Percentiles rank a stretch among this genome's conserved stretches.
Conservation (phyloP, 495 filamentous ascomycete species). For the Aspergillus mulundensis region DNA sequence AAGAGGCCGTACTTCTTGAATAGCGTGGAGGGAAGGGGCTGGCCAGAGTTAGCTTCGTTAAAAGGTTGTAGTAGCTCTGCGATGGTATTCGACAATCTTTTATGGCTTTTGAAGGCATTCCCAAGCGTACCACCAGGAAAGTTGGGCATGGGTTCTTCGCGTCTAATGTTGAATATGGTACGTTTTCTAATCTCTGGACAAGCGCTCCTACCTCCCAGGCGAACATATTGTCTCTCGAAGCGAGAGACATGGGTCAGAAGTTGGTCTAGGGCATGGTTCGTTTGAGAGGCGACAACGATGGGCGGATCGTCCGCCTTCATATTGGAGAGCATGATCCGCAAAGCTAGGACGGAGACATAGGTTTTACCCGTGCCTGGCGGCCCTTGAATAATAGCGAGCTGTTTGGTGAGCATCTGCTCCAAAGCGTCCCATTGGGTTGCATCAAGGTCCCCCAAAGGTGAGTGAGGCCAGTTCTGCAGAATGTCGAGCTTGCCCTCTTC, state of each 20-base stretch:
- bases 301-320: slow-evolving; percentile 58
- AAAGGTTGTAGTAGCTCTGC: slow-evolving; percentile 45
- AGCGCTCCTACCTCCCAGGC: slow-evolving; percentile 73
- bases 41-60: slow-evolving; percentile 21
- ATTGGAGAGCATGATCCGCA: slow-evolving; percentile 65
- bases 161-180: slow-evolving; percentile 60
- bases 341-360: slow-evolving; percentile 65
- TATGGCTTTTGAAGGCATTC: slow-evolving; percentile 36
- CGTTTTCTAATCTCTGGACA: slow-evolving; percentile 62
- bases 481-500: slow-evolving; percentile 38
- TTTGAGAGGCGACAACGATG: slow-evolving; percentile 78
- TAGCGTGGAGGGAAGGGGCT: slow-evolving; percentile 20
- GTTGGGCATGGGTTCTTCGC: slow-evolving; percentile 18
- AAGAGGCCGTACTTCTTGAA: slow-evolving; percentile 56
- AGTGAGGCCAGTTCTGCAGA: slow-evolving; percentile 47
- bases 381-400: slow-evolving; percentile 78
- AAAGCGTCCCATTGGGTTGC: slow-evolving; percentile 65
- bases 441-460: slow-evolving; percentile 55
- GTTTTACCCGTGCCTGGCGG: slow-evolving; percentile 94
- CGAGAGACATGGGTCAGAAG: slow-evolving; percentile 62
- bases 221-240: slow-evolving; percentile 64
- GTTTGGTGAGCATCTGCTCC: slow-evolving; percentile 64
- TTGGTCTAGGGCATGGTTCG: slow-evolving; percentile 92
- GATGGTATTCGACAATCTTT: slow-evolving; percentile 44
- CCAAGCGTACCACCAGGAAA: slow-evolving; percentile 30